A percentile compares a stretch with the other conserved stretches of the same genome.
Evolutionary conservation across 352 stramenopile species (phyloP).

Genomic region (Elongisporangium undulatum): DNA sequence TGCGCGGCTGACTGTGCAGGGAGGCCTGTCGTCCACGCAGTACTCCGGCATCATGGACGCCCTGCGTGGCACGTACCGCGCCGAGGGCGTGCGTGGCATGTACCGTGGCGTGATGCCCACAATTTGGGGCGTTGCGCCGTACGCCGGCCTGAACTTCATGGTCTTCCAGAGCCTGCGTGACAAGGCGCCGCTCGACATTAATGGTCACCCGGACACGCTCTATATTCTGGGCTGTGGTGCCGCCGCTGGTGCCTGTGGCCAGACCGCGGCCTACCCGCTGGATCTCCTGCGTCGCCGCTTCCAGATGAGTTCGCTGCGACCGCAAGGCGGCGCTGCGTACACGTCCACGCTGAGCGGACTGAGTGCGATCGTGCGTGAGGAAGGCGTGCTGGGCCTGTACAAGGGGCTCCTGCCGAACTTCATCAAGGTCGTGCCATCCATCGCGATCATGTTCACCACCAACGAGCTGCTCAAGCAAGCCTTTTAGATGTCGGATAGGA

Average conservation of each 20-base stretch:
- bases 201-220: conserved; percentile 44
- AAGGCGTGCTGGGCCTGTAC: conserved; percentile 61
- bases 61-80: conserved; percentile 36
- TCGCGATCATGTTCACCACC: conserved; percentile 80
- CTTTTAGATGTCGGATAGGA: conserved; percentile 17
- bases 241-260: conserved; percentile 56
- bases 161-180: conserved; percentile 65
- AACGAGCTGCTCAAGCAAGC: conserved; percentile 67
- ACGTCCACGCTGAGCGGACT: conserved; percentile 47
- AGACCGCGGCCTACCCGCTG: conserved; percentile 73
- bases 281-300: conserved; percentile 71
- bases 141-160: conserved; percentile 76
- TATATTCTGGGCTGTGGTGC: conserved; percentile 60
- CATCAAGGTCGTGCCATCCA: conserved; percentile 74
- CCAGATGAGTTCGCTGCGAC: conserved; percentile 53
- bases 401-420: conserved; percentile 67
- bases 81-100: conserved; percentile 52
- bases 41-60: conserved; percentile 65
- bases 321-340: conserved; percentile 20
- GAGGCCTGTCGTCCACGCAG: conserved; percentile 46
- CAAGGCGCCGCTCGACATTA: conserved; percentile 30
- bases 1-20: conserved; percentile 67
- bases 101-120: conserved; percentile 62
- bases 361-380: conserved; percentile 36
- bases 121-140: conserved; percentile 64